Base-by-base conservation (phyloP, 805 yeast species). In the Tetrapisispora phaffii region DNA sequence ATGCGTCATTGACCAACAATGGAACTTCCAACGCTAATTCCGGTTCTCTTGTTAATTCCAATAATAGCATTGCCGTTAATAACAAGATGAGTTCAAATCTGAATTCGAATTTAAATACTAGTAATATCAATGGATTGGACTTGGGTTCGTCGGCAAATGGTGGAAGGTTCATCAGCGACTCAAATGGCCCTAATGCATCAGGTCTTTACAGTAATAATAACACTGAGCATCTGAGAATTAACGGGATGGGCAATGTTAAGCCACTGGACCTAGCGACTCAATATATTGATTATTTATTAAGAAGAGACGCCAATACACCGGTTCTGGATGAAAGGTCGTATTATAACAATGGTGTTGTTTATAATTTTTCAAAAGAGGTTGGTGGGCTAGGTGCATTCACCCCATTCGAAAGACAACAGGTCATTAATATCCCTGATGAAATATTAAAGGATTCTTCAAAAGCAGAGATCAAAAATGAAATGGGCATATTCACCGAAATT, bases 401-500 rank as follows among this genome's bases (percentile, higher is more conserved):
- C n/a, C 81, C 95, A 8, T 88, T 87, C 61, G 89, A 80, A 57
- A 80, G 82, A 56, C 71, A 82, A 2, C 73, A 75, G 29, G 78
- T 80, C 43, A 70, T 80, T 47, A 78, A 76, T 55, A 76, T 89
- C 42, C 97, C 97, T 1, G 95, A 88, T 59, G 78, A 75, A 49
- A 78, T 87, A 49, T 76, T 84, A 52, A 82, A 80, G 44, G 87
- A 84, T 53, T 77, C 81, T 59, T 80, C 79, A 51, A 73, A 75
- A 41, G 73, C 85, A 6, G 80, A 83, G 55, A 74, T 79, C 44
- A 73, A 73, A 40, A 78, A 88, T 33, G 79, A 80, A 47, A 80
- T 85, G 79, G 98, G 98, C 13, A 66, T 88, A 22, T 80, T 93
- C 52, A 77, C 89, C 0, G 88, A 83, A 47, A 73, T 93, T 26